phyloP scores from a whole-genome alignment of 2,329 filamentous ascomycete species.

The Venturia nashicola region DNA sequence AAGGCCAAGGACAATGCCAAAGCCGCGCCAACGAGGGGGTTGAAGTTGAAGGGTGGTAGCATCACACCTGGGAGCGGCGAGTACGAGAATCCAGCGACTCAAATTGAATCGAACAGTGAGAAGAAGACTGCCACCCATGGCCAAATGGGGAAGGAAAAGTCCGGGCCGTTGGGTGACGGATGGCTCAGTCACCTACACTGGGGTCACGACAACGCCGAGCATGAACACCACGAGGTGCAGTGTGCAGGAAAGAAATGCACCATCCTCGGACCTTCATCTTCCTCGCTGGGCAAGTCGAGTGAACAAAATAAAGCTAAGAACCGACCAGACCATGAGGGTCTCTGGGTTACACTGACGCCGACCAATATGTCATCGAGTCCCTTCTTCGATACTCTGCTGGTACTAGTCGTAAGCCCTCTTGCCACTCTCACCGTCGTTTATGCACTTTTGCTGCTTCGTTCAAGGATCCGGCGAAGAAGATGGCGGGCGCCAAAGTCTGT shows the following conservation, averaged over 20 bases:
- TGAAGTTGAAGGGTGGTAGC: slow-evolving; percentile 48
- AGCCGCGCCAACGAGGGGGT: slow-evolving; percentile 14
- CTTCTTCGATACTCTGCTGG: slow-evolving; percentile 92
- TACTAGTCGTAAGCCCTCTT: slow-evolving; percentile 87
- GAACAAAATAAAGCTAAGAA: slow-evolving; percentile 14
- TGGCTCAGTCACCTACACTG: slow-evolving; percentile 6
- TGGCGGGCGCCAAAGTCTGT: slow-evolving; percentile 98
- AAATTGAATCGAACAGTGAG: neutral
- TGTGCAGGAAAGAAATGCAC: slow-evolving; percentile 7
- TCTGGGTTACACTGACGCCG: slow-evolving; percentile 95
- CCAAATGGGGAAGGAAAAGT: neutral
- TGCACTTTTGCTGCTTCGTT: slow-evolving; percentile 72
- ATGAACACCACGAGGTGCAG: slow-evolving; percentile 2
- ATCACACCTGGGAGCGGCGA: slow-evolving; percentile 63
- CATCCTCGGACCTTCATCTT: neutral
- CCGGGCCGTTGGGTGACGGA: neutral
- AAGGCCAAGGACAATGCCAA: slow-evolving; percentile 10
- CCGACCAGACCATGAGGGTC: slow-evolving; percentile 49
- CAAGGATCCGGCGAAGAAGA: slow-evolving; percentile 73
- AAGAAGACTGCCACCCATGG: neutral
- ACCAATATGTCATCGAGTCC: slow-evolving; percentile 78
- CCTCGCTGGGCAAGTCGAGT: slow-evolving; percentile 7
- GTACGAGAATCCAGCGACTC: slow-evolving; percentile 30
- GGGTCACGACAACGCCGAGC: neutral
- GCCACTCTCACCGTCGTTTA: slow-evolving; percentile 91